A percentile compares a stretch with the other conserved stretches of the same genome.
Conservation (phyloP, 495 filamentous ascomycete species). For the Chaetomium tenue region DNA sequence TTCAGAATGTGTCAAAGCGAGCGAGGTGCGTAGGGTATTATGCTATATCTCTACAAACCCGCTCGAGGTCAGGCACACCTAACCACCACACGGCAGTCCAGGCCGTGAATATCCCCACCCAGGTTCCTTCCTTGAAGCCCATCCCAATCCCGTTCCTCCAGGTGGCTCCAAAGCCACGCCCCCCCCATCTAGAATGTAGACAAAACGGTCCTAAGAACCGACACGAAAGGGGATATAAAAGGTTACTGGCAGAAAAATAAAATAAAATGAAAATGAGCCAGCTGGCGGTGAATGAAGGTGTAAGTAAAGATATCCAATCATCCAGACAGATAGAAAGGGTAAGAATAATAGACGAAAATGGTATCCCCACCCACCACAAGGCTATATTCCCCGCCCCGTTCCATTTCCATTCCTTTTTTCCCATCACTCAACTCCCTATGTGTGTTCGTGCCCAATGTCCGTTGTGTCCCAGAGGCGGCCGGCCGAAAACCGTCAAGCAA, state of each 20-base stretch:
- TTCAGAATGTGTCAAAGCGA: neutral
- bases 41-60: neutral
- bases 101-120: neutral
- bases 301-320: neutral
- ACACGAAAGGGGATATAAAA: neutral
- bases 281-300: neutral
- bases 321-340: neutral
- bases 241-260: neutral
- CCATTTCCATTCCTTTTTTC: neutral
- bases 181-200: neutral
- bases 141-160: too few relatives aligned
- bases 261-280: neutral
- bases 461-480: neutral
- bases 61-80: neutral
- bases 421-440: conserved; percentile 1
- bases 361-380: neutral
- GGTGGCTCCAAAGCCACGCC: neutral
- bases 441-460: neutral
- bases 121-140: neutral
- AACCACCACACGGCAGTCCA: neutral
- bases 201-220: neutral
- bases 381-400: neutral
- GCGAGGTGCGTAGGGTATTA: neutral
- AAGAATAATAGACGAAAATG: neutral
- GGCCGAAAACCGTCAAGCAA: too few relatives aligned